phyloP scores from a whole-genome alignment of 495 filamentous ascomycete genomes.

The Hypoxylon fuscum region DNA sequence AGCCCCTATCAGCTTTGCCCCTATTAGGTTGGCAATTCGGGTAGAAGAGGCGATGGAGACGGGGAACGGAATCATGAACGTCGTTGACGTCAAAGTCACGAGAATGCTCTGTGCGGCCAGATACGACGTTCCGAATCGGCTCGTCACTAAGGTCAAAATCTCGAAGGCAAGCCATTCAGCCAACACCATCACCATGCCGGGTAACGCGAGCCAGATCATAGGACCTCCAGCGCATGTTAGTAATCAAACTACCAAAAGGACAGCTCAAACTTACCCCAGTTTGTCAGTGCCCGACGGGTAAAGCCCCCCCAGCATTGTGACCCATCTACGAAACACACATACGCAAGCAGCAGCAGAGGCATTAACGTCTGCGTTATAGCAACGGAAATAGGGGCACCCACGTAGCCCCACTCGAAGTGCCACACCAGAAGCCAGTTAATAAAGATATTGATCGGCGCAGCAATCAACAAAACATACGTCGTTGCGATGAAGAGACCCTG shows the following conservation, averaged over 20 bases:
- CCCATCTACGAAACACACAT: slow-evolving; percentile 78
- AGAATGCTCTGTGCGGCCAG: slow-evolving; percentile 72
- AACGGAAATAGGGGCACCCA: slow-evolving; percentile 86
- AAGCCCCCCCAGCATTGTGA: slow-evolving; percentile 90
- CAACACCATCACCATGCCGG: slow-evolving; percentile 90
- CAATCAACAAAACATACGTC: slow-evolving; percentile 70
- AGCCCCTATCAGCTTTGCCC: slow-evolving; percentile 72
- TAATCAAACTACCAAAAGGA: background rate
- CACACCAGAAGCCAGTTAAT: slow-evolving; percentile 77
- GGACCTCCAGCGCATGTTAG: slow-evolving; percentile 51
- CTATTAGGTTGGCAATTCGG: slow-evolving; percentile 71
- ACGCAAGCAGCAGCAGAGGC: slow-evolving; percentile 75
- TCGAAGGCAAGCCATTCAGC: slow-evolving; percentile 91
- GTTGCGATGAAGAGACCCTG: slow-evolving; percentile 76
- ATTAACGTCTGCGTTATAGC: slow-evolving; percentile 84
- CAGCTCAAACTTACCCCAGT: slow-evolving; percentile 67
- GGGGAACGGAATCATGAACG: slow-evolving; percentile 70
- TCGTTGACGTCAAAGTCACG: slow-evolving; percentile 62
- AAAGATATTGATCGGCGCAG: slow-evolving; percentile 71
- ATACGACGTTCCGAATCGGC: slow-evolving; percentile 73
- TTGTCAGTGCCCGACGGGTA: slow-evolving; percentile 70
- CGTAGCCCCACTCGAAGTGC: slow-evolving; percentile 78
- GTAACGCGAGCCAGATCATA: slow-evolving; percentile 85
- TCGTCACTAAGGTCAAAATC: slow-evolving; percentile 75
- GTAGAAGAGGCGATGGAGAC: slow-evolving; percentile 70